Evolutionary conservation across 2,329 filamentous ascomycete genomes (phyloP), one percentile per base, ranked within the genome.

Genomic region (Delphinella strobiligena): DNA sequence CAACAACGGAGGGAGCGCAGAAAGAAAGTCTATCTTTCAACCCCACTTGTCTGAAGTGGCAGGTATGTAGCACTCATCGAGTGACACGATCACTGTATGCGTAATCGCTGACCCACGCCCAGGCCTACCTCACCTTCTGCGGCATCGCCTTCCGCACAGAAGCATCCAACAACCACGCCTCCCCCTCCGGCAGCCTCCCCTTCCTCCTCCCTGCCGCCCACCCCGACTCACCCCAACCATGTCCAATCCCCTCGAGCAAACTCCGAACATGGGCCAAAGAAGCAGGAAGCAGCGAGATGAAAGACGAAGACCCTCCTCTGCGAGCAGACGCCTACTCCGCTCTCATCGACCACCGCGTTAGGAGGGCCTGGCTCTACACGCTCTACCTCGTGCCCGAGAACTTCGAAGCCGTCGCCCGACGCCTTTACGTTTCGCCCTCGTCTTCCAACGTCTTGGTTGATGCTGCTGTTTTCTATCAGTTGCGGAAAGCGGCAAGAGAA

Each of bases 21-120:
- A 55, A 55, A 30, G 78, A 77, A 4, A 63, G 67, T 19, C 82
- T 87, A 18, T 93, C 85, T 48, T 93, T 82, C 64, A 96, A 96
- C 58, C 91, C 91, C 9, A 77, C 79, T 43, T 98, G 91, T 66
- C 68, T 96, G 54, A 94, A 89, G 67, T 96, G 87, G 87, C 91
- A 96, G 82, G 86, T 89, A 52, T 49, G 75, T 59, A 7, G 36
- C 7, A 22, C 8, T 22, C 14, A 9, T 31, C 12, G 22, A 7
- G 12, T 27, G 12, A 7, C 22, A 27, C 22, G n/a, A n/a, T n/a
- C n/a, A 27, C 22, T 12, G 12, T 27, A 7, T 12, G 12, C 22
- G 12, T 27, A 27, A 37, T 14, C 7, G 15, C n/a, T 34, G 9
- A 3, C 37, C 5, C 15, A 10, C 11, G 16, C 24, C n/a, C 45